phyloP scores from a whole-genome alignment of 495 filamentous ascomycete genomes.

The Lasiosphaeris hirsuta region DNA sequence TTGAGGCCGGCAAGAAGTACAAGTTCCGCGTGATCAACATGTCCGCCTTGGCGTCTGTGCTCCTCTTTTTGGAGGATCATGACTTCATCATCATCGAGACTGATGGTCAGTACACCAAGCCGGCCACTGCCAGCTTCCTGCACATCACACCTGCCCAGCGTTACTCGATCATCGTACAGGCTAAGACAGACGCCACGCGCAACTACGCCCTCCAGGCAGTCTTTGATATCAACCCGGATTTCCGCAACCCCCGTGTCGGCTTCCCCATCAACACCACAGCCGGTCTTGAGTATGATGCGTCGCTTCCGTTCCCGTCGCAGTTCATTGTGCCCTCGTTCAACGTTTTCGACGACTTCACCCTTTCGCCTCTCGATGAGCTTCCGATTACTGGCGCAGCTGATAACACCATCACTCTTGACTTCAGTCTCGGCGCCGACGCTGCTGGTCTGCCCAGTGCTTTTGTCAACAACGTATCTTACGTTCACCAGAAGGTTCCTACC shows the following conservation, averaged over 20 bases:
- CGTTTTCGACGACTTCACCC: constrained; percentile 2
- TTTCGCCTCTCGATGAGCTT: background rate
- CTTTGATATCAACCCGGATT: constrained; percentile 5
- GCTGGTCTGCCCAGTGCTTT: constrained; percentile 54
- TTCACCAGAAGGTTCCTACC: constrained; percentile 70
- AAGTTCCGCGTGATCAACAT: constrained; percentile 66
- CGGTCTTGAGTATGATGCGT: background rate
- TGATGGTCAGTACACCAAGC: constrained; percentile 45
- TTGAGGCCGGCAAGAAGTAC: constrained; percentile 67
- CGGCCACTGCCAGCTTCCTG: constrained; percentile 46
- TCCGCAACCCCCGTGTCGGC: background rate
- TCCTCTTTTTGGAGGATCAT: constrained; percentile 63
- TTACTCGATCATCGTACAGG: constrained; percentile 57
- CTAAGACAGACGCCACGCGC: constrained; percentile 49
- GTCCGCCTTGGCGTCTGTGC: constrained; percentile 52
- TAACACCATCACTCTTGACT: background rate
- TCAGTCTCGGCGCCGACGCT: background rate
- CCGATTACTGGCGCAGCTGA: background rate
- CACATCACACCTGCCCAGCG: constrained; percentile 58
- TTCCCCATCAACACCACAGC: background rate
- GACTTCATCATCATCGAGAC: constrained; percentile 56
- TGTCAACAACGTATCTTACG: constrained; percentile 78
- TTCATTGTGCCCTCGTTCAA: background rate
- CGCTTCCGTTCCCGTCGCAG: background rate
- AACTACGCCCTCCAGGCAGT: constrained; percentile 57